These are phyloP conservation scores for Metarhizium album DNA, from an alignment of 2,329 filamentous ascomycete species.

Conservation along the genomic window DNA sequence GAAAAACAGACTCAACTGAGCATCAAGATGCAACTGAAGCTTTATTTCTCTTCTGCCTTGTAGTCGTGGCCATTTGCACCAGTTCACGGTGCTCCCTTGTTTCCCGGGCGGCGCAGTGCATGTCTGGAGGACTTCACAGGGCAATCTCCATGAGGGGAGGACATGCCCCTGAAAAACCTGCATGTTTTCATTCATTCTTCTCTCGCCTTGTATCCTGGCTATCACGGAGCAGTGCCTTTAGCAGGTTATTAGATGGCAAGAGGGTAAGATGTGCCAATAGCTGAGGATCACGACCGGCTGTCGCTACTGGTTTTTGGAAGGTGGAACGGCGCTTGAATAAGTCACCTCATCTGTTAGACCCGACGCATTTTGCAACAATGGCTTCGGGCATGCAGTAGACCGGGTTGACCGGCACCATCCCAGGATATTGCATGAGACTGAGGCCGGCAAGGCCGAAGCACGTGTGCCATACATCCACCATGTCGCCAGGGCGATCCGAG, in stretches of 20 bases:
- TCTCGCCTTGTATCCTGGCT: conserved; percentile 62
- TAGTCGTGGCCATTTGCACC: too few relatives aligned
- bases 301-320: background rate
- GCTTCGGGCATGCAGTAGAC: conserved; percentile 74
- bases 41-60: too few relatives aligned
- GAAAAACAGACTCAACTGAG: too few relatives aligned
- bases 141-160: conserved; percentile 14
- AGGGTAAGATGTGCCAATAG: conserved; percentile 24
- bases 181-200: conserved; percentile 37
- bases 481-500: conserved; percentile 81
- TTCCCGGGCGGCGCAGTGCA: background rate
- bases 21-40: too few relatives aligned
- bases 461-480: conserved; percentile 97
- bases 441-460: conserved; percentile 80
- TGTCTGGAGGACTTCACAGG: conserved; percentile 19
- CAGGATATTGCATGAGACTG: conserved; percentile 70
- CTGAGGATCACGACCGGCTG: background rate
- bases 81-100: background rate
- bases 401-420: conserved; percentile 71
- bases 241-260: conserved; percentile 63
- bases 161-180: conserved; percentile 19
- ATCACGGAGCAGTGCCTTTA: conserved; percentile 35
- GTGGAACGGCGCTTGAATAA: background rate
- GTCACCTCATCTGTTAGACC: conserved; percentile 9
- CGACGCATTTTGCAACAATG: conserved; percentile 49